Percentiles rank a stretch among this genome's conserved stretches.
phyloP scores from a whole-genome alignment of 2,329 filamentous ascomycete genomes.

The Aureobasidium subglaciale region DNA sequence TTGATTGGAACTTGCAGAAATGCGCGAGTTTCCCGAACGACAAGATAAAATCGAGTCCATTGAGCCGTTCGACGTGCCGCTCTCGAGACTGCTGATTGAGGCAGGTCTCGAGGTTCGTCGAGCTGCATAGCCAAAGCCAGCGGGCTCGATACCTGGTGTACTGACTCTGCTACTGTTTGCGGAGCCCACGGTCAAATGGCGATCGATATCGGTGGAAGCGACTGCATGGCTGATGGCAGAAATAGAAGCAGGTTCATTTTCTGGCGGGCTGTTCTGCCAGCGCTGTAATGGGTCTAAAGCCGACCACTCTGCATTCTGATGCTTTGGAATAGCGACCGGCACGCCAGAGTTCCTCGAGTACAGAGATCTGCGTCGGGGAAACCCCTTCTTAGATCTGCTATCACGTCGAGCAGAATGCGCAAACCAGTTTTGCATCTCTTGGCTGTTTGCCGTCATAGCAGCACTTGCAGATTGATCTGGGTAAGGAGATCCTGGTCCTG shows the following conservation, averaged over 20 bases:
- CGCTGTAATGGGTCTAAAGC: conserved; percentile 51
- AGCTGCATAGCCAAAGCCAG: background rate
- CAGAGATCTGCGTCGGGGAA: conserved; percentile 1
- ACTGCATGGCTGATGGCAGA: conserved; percentile 58
- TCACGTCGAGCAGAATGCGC: conserved; percentile 2
- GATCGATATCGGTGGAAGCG: conserved; percentile 27
- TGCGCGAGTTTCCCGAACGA: background rate
- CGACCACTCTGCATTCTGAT: conserved; percentile 5
- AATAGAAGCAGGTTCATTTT: conserved; percentile 60
- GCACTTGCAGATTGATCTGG: background rate
- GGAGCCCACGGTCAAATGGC: conserved; percentile 15
- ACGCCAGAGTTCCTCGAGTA: conserved; percentile 11
- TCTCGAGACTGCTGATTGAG: conserved; percentile 10
- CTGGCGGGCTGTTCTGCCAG: conserved; percentile 63
- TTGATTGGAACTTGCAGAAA: background rate
- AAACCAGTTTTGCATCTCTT: conserved; percentile 12
- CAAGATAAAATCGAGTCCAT: conserved; percentile 9
- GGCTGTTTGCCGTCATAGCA: conserved; percentile 11
- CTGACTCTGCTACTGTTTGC: conserved; percentile 10
- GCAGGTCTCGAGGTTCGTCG: conserved; percentile 6
- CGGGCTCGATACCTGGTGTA: background rate
- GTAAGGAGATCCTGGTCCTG: background rate
- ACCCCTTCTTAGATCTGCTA: background rate
- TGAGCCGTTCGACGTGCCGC: conserved; percentile 6
- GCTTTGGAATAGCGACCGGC: conserved; percentile 1